Percentiles rank a stretch among this genome's conserved stretches.
Evolutionary conservation across 352 stramenopile genomes (phyloP).

Genomic region (Globisporangium recalcitrans): DNA sequence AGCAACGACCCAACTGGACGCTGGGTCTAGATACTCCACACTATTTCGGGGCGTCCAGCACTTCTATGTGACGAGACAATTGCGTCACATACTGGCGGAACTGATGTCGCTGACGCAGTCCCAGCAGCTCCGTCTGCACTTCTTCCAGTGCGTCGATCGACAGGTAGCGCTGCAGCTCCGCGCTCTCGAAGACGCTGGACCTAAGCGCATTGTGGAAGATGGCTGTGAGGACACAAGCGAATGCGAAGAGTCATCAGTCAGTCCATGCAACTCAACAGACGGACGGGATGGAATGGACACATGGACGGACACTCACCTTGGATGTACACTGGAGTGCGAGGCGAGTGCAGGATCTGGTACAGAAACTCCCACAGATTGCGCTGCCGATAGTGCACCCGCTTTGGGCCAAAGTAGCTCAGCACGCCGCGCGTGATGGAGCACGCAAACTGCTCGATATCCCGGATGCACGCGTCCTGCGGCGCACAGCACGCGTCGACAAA

Average conservation of each 20-base stretch:
- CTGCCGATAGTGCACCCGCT: conserved; percentile 39
- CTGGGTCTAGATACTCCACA: background rate
- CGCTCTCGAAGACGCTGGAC: conserved; percentile 15
- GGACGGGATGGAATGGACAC: background rate
- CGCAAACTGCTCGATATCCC: conserved; percentile 30
- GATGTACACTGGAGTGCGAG: conserved; percentile 37
- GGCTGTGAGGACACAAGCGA: background rate
- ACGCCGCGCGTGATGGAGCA: conserved; percentile 37
- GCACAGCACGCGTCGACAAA: conserved; percentile 39
- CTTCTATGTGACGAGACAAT: conserved; percentile 16
- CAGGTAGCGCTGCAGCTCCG: conserved; percentile 6
- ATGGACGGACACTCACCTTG: conserved; percentile 22
- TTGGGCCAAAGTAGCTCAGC: conserved; percentile 43
- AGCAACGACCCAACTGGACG: background rate
- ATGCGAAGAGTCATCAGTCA: too few relatives aligned
- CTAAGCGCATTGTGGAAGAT: conserved; percentile 32
- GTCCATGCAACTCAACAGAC: too few relatives aligned
- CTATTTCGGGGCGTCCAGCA: conserved; percentile 5
- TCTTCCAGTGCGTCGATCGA: conserved; percentile 23
- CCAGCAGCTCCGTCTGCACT: conserved; percentile 30
- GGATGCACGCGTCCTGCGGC: conserved; percentile 33
- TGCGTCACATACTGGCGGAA: conserved; percentile 51
- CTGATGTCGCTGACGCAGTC: conserved; percentile 41
- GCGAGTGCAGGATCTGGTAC: conserved; percentile 64
- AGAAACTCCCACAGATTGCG: conserved; percentile 67